A percentile compares a stretch with the other conserved stretches of the same genome.
Evolutionary conservation across 2,329 filamentous ascomycete genomes (phyloP).

Genomic region (Dactylellina leptospora): DNA sequence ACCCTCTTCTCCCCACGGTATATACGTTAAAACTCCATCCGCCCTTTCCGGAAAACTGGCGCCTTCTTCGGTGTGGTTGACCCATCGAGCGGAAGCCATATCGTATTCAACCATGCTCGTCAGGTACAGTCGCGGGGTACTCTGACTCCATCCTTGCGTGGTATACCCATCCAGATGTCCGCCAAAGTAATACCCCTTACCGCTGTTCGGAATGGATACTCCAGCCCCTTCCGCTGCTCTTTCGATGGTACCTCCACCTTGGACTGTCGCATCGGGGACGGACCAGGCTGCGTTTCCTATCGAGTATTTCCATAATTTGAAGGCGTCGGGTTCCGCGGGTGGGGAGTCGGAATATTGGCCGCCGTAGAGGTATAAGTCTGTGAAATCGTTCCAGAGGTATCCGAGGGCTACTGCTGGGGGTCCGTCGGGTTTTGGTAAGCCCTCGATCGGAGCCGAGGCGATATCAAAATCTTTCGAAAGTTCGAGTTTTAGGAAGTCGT

Average conservation of each 20-base stretch:
- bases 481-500: conserved; percentile 76
- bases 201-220: conserved; percentile 73
- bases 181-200: conserved; percentile 80
- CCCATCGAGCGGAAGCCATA: conserved; percentile 70
- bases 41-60: conserved; percentile 76
- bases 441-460: conserved; percentile 69
- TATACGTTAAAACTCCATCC: conserved; percentile 76
- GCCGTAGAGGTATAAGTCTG: conserved; percentile 76
- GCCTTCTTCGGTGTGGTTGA: conserved; percentile 76
- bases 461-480: conserved; percentile 77
- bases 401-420: conserved; percentile 76
- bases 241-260: conserved; percentile 63
- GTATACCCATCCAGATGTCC: conserved; percentile 75
- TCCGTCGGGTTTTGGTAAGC: conserved; percentile 71
- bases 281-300: conserved; percentile 61
- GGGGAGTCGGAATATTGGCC: conserved; percentile 76
- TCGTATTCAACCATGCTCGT: conserved; percentile 79
- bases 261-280: conserved; percentile 31
- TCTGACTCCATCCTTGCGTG: conserved; percentile 73
- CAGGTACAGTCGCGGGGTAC: conserved; percentile 72
- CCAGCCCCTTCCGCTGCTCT: conserved; percentile 78
- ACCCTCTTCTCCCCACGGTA: conserved; percentile 79
- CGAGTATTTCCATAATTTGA: conserved; percentile 76
- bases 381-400: conserved; percentile 77
- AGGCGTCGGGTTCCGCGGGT: conserved; percentile 66